phyloP scores from a whole-genome alignment of 768 basidiomycete genomes.

The Tephrocybe rancida region DNA sequence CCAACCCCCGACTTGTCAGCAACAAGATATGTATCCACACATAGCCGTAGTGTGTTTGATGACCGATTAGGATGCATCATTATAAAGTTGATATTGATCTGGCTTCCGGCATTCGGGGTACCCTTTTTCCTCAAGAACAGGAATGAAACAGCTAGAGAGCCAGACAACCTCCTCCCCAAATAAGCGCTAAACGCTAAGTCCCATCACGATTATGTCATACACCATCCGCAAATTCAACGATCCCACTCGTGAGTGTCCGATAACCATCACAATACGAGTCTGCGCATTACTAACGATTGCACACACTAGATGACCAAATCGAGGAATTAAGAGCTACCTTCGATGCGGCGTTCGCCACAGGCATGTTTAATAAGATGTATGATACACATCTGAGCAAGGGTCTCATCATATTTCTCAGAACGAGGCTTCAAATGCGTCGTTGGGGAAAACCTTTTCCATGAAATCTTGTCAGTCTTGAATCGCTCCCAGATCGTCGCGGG shows the following conservation, averaged over 20 bases:
- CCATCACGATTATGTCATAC: slow-evolving; percentile 1
- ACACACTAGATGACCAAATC: slow-evolving; percentile 4
- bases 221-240: slow-evolving; percentile 10
- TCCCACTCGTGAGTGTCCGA: not conserved
- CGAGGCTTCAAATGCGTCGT: slow-evolving; percentile 5
- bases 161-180: not conserved
- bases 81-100: not conserved
- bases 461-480: slow-evolving; percentile 6
- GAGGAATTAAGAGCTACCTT: slow-evolving; percentile 8
- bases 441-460: not conserved
- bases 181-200: not conserved
- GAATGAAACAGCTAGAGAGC: too few species aligned
- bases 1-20: not conserved
- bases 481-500: slow-evolving; percentile 6
- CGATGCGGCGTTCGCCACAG: slow-evolving; percentile 7
- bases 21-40: not conserved
- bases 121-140: not conserved
- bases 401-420: not conserved
- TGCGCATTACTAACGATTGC: not conserved
- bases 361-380: not conserved
- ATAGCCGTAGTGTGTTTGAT: not conserved
- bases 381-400: not conserved
- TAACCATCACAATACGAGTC: not conserved
- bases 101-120: not conserved
- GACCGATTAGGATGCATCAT: not conserved